A percentile compares a stretch with the other conserved stretches of the same genome.
Evolutionary conservation across 2,329 filamentous ascomycete genomes (phyloP).

Genomic region (Microdochium bolleyi): DNA sequence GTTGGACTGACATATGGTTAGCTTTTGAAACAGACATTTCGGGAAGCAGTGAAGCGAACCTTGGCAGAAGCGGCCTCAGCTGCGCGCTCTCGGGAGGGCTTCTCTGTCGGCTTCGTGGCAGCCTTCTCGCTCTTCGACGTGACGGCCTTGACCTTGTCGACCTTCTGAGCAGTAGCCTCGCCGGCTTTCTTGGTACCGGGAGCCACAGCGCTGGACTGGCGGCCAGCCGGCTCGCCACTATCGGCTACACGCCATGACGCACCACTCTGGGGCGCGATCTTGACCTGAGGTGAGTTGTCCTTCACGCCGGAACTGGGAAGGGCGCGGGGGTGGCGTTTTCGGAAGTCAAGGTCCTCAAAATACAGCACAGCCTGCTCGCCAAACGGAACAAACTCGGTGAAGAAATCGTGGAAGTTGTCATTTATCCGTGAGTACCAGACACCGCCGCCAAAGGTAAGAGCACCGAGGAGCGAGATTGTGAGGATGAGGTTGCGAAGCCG

Average conservation of each 20-base stretch:
- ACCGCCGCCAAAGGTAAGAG: slow-evolving; percentile 75
- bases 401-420: slow-evolving; percentile 99
- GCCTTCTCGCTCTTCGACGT: slow-evolving; percentile 20
- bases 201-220: slow-evolving; percentile 43
- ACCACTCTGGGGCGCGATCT: slow-evolving; percentile 78
- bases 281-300: slow-evolving; percentile 63
- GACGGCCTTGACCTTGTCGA: slow-evolving; percentile 20
- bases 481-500: slow-evolving; percentile 72
- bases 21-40: background rate
- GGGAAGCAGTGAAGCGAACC: background rate
- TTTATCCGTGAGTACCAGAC: slow-evolving; percentile 89
- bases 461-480: slow-evolving; percentile 67
- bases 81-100: slow-evolving; percentile 1
- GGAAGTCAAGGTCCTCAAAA: slow-evolving; percentile 91
- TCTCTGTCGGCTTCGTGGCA: slow-evolving; percentile 16
- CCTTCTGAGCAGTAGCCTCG: slow-evolving; percentile 9
- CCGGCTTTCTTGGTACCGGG: slow-evolving; percentile 17
- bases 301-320: slow-evolving; percentile 39
- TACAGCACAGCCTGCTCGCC: slow-evolving; percentile 93
- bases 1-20: slow-evolving; percentile 4
- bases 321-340: slow-evolving; percentile 65
- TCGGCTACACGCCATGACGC: slow-evolving; percentile 72
- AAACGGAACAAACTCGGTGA: slow-evolving; percentile 92
- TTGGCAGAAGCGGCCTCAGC: slow-evolving; percentile 7
- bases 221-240: slow-evolving; percentile 43